Percentiles rank a stretch among this genome's conserved stretches.
These are phyloP conservation scores for Trypanosoma avium DNA, from an alignment of 208 protist species.

Conservation along the genomic window DNA sequence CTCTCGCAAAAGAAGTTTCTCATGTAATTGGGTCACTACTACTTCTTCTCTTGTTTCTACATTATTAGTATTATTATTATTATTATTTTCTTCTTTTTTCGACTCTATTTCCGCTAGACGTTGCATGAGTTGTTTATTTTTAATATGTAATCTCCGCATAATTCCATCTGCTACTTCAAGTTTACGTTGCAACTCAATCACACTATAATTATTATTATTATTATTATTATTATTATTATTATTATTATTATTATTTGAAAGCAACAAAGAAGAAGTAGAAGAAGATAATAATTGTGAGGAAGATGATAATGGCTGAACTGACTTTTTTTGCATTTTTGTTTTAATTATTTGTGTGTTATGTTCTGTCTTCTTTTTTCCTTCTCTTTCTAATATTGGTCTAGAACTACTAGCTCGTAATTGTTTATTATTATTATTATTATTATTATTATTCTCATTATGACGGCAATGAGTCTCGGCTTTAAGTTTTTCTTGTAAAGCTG, in stretches of 20 bases:
- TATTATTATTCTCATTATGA: neutral
- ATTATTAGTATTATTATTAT: neutral
- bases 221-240: neutral
- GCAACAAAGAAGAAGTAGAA: too few relatives aligned
- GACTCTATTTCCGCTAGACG: constrained; percentile 8
- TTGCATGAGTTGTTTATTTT: constrained; percentile 34
- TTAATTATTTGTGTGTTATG: too few relatives aligned
- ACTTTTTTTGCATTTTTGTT: too few relatives aligned
- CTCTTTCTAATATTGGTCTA: too few relatives aligned
- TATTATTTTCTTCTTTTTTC: neutral
- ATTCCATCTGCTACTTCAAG: constrained; percentile 29
- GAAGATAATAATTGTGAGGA: too few relatives aligned
- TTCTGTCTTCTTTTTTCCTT: too few relatives aligned
- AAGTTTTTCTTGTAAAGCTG: constrained; percentile 11
- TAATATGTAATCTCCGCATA: constrained; percentile 33
- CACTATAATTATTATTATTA: neutral
- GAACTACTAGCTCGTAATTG: too few relatives aligned
- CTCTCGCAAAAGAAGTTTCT: constrained; percentile 15
- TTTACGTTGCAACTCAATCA: constrained; percentile 16
- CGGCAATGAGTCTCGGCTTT: constrained; percentile 4
- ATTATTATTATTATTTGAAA: too few relatives aligned
- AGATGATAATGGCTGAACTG: too few relatives aligned
- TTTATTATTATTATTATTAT: too few relatives aligned
- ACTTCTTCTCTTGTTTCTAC: neutral
- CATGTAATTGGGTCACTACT: neutral